These are phyloP conservation scores for Omphalotus olearius DNA, from an alignment of 1,284 basidiomycete species.

Conservation along the genomic window DNA sequence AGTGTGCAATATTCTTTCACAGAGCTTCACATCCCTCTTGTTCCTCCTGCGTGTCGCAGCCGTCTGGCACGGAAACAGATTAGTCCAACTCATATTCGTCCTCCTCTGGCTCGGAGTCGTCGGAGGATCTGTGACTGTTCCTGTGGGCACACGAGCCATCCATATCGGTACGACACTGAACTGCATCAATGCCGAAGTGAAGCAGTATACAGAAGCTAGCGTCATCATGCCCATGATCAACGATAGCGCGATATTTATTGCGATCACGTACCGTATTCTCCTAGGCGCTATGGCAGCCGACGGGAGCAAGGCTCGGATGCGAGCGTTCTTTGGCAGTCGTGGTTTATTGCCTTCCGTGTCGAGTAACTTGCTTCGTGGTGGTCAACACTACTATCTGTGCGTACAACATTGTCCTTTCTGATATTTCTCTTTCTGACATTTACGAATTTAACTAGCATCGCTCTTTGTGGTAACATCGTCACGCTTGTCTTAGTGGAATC, in stretches of 20 bases:
- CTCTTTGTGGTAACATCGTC: background rate
- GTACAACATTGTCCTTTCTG: no score
- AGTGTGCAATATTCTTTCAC: background rate
- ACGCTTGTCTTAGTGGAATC: background rate
- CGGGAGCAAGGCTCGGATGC: background rate
- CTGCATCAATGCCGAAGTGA: constrained; percentile 7
- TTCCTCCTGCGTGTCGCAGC: background rate
- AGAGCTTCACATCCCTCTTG: background rate
- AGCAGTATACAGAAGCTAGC: background rate
- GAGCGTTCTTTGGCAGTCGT: background rate
- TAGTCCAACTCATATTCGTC: background rate
- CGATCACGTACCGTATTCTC: constrained; percentile 9
- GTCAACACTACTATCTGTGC: constrained; percentile 6
- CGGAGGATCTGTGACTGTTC: background rate
- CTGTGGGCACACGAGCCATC: constrained; percentile 1
- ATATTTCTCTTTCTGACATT: no score
- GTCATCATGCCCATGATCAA: background rate
- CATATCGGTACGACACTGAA: constrained; percentile 9
- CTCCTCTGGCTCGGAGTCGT: constrained; percentile 5
- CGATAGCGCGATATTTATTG: constrained; percentile 10
- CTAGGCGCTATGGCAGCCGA: background rate
- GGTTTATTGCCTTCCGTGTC: background rate
- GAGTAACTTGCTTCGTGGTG: background rate
- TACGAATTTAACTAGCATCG: background rate
- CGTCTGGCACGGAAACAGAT: background rate